Evolutionary conservation across 129 eudicot genomes (phyloP), one percentile per base, ranked within the genome.

Genomic region (Gnaphalium uliginosum): DNA sequence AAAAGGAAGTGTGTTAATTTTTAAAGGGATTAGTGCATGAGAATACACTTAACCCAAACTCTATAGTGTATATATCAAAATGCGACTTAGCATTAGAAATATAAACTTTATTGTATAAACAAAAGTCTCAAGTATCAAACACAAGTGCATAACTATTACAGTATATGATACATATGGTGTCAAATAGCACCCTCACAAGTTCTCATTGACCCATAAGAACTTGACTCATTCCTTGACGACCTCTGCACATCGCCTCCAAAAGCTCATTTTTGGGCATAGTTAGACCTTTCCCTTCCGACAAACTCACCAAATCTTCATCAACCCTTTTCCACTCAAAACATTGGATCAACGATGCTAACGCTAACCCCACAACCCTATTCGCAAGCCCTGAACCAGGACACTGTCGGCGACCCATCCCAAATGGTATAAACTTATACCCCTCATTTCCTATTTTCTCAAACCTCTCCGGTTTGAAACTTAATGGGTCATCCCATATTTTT

Each of bases 261-360:
- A 88, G 83, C 56, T 81, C 85, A 0, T 27, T 27, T 82, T 88
- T 88, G 7, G 86, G 84, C 74, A 82, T 64, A 2, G 80, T 75
- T 53, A 87, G 24, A 33, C 80, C 83, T 69, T 62, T 51, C 13
- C 81, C 81, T 79, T 79, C 73, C 0, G 73, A 64, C 51, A 78
- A 19, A n/a, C 65, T 74, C 76, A 82, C 76, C 27, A 76, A 48
- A 39, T 76, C 85, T 30, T 74, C 72, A 61, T 68, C 35, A 41
- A 79, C 79, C 71, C 84, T 84, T 64, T 74, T 62, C 83, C 83
- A 83, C 68, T 83, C 86, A 29, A 78, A 83, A 33, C 83, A 83
- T 26, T 83, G 83, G 37, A 83, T 78, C 78, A 83, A 51, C 10
- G 83, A 74, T 2, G 86, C 83, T 64, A 78, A n/a, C 37, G 67